Evolutionary conservation across 768 basidiomycete species (phyloP).

Genomic region (Rhodotorula babjevae): DNA sequence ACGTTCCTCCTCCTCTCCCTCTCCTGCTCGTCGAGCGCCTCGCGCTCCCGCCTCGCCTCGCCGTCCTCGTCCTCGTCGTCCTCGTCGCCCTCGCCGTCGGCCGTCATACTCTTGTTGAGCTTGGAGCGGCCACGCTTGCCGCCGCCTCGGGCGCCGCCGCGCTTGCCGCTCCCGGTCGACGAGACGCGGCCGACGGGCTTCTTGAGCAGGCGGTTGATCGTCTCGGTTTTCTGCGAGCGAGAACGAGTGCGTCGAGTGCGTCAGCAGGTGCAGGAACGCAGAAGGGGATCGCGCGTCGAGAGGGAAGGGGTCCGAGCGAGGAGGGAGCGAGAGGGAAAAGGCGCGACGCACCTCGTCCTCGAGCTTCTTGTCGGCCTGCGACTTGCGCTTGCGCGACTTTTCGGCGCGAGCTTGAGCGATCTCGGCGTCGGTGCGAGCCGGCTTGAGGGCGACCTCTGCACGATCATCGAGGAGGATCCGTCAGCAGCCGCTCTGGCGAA

Average conservation of each 20-base stretch:
- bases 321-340: background rate
- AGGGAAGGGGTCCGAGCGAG: too few species aligned
- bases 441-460: too few species aligned
- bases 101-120: constrained; percentile 28
- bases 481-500: too few species aligned
- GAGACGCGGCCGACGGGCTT: constrained; percentile 58
- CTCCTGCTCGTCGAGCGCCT: background rate
- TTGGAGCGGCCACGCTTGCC: constrained; percentile 4
- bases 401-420: constrained; percentile 71
- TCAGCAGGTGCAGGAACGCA: too few species aligned
- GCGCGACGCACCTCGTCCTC: constrained; percentile 67
- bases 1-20: background rate
- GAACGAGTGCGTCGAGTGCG: too few species aligned
- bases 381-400: constrained; percentile 72
- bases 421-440: constrained; percentile 58
- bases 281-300: too few species aligned
- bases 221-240: constrained; percentile 60
- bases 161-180: background rate
- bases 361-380: constrained; percentile 73
- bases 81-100: background rate
- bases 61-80: background rate
- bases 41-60: background rate
- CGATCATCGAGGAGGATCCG: too few species aligned
- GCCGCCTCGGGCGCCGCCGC: background rate
- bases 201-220: constrained; percentile 80